These are phyloP conservation scores for Aureobasidium zeae DNA, from an alignment of 2,329 filamentous ascomycete genomes.

Conservation along the genomic window DNA sequence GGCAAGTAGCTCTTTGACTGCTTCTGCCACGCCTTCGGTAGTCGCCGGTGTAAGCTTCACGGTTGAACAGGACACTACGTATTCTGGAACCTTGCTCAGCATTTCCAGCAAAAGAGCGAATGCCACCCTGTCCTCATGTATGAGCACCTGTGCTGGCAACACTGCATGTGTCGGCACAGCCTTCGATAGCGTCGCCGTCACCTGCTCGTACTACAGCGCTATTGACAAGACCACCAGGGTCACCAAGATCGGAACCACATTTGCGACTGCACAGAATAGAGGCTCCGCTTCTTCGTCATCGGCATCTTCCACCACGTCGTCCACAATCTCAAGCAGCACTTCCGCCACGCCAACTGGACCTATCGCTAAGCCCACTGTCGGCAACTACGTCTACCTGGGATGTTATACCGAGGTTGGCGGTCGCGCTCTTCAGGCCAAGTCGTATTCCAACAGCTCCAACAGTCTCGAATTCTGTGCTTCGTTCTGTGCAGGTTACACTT, in stretches of 20 bases:
- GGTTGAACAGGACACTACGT: slow-evolving; percentile 1
- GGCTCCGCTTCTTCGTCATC: slow-evolving; percentile 23
- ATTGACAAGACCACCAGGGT: neutral
- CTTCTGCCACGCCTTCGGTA: neutral
- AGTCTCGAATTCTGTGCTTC: slow-evolving; percentile 22
- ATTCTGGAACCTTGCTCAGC: slow-evolving; percentile 1
- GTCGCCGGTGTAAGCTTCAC: slow-evolving; percentile 7
- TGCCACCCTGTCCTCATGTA: neutral
- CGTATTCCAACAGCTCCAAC: slow-evolving; percentile 19
- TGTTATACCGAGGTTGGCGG: slow-evolving; percentile 24
- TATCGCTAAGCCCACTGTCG: slow-evolving; percentile 20
- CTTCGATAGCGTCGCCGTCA: neutral
- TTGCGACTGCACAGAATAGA: neutral
- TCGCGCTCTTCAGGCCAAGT: slow-evolving; percentile 20
- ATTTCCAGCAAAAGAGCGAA: neutral
- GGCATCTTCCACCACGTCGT: neutral
- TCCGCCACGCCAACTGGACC: slow-evolving; percentile 1
- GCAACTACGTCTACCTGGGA: slow-evolving; percentile 21
- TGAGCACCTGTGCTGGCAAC: slow-evolving; percentile 4
- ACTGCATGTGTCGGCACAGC: slow-evolving; percentile 15
- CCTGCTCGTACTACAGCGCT: slow-evolving; percentile 6
- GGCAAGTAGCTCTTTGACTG: neutral
- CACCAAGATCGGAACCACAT: neutral
- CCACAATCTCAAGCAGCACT: neutral
- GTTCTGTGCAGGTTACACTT: slow-evolving; percentile 26